Conservation (phyloP, 2,329 filamentous ascomycete genomes). For the Cordyceps fumosorosea region DNA sequence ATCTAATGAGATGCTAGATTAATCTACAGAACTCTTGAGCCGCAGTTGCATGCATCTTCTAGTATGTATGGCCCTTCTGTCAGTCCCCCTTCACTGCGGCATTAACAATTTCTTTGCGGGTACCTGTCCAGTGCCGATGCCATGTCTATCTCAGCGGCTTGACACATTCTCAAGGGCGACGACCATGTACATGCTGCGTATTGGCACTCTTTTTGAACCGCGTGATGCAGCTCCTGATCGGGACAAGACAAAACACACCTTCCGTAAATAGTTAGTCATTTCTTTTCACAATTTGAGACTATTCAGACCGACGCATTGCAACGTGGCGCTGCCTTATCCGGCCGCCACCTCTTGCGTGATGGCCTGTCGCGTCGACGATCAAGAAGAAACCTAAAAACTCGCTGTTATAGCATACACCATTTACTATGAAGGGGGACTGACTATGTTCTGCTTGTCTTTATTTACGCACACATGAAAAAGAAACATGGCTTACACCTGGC, state of each 20-base stretch:
- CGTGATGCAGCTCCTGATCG: conserved; percentile 7
- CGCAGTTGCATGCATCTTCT: not conserved
- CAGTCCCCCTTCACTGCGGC: not conserved
- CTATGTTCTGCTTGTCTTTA: no score
- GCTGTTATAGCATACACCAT: no score
- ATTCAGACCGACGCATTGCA: not conserved
- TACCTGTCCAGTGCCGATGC: not conserved
- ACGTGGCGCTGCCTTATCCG: not conserved
- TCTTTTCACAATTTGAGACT: not conserved
- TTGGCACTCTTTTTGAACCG: not conserved
- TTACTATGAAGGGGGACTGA: no score
- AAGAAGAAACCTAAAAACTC: not conserved
- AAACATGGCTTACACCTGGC: not conserved
- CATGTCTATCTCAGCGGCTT: not conserved
- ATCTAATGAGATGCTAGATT: no score
- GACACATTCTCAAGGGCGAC: not conserved
- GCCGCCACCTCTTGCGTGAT: not conserved
- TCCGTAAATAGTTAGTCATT: not conserved
- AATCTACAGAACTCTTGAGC: no score
- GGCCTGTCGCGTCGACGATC: not conserved
- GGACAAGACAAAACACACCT: not conserved
- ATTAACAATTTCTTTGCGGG: not conserved
- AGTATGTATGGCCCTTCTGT: not conserved
- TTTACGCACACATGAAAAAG: no score
- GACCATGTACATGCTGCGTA: not conserved